phyloP scores from a whole-genome alignment of 1,139 yeast species.

The Candida tetrigidarum region DNA sequence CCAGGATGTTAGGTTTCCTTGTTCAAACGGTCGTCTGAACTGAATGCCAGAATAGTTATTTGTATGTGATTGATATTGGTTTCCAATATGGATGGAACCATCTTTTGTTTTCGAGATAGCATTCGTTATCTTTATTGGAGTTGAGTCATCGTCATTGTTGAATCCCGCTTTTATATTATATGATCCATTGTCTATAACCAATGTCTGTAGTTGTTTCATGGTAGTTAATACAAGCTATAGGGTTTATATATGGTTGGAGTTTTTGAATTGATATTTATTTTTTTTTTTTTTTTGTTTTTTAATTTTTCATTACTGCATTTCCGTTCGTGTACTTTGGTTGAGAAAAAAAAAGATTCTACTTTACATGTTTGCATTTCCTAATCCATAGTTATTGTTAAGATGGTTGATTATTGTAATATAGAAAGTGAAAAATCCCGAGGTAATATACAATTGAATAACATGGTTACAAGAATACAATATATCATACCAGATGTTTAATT shows the following conservation, averaged over 20 bases:
- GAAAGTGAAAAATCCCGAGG: neutral
- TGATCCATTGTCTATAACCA: constrained; percentile 85
- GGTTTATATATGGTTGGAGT: neutral
- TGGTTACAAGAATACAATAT: no score
- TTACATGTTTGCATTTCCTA: neutral
- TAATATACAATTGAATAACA: no score
- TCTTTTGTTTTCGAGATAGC: constrained; percentile 77
- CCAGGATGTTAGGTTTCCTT: constrained; percentile 92
- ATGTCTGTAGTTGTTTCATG: constrained; percentile 7
- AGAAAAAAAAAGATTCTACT: neutral
- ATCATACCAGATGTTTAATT: neutral
- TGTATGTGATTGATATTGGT: constrained; percentile 62
- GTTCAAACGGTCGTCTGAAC: constrained; percentile 82
- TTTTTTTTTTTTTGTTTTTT: constrained; percentile 13
- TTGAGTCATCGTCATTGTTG: constrained; percentile 30
- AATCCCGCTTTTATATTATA: constrained; percentile 81
- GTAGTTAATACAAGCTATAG: neutral
- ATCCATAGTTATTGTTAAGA: neutral
- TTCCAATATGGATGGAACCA: constrained; percentile 72
- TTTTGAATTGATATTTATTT: constrained; percentile 13
- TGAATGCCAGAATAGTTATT: constrained; percentile 77
- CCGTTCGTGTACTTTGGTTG: neutral
- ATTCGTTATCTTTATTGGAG: constrained; percentile 64
- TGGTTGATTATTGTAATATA: no score
- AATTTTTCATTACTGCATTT: neutral